Evolutionary conservation across 106 monocot species (phyloP).

Genomic region (Apostasia shenzhenica): DNA sequence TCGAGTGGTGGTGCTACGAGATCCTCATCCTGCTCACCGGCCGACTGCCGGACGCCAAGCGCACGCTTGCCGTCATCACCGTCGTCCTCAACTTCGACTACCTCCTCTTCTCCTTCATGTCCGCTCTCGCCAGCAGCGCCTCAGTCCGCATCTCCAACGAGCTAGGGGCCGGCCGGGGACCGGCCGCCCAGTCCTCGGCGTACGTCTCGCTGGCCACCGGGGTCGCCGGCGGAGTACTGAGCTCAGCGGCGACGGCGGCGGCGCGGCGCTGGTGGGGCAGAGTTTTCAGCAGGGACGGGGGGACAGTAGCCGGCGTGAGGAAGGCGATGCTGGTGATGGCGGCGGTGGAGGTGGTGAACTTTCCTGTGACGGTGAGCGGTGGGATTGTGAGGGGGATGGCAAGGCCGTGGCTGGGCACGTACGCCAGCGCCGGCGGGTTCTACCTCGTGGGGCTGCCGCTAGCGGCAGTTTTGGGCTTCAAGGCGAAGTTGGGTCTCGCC

Average conservation of each 20-base stretch:
- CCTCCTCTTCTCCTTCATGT: conserved; percentile 43
- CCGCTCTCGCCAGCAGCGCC: conserved; percentile 44
- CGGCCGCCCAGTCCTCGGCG: conserved; percentile 17
- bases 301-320: conserved; percentile 20
- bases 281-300: conserved; percentile 37
- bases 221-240: conserved; percentile 19
- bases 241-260: conserved; percentile 18
- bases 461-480: conserved; percentile 33
- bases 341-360: conserved; percentile 51
- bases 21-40: conserved; percentile 49
- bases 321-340: conserved; percentile 59
- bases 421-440: conserved; percentile 52
- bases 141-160: conserved; percentile 58
- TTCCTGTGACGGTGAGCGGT: conserved; percentile 45
- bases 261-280: conserved; percentile 29
- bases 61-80: conserved; percentile 29
- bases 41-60: conserved; percentile 28
- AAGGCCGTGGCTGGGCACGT: conserved; percentile 59
- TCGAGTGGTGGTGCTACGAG: conserved; percentile 92
- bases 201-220: conserved; percentile 25
- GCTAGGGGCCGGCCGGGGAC: conserved; percentile 35
- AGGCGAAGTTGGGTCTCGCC: conserved; percentile 26
- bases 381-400: conserved; percentile 62
- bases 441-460: conserved; percentile 63
- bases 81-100: conserved; percentile 75